Conservation (phyloP, 306 rosid genomes). For the Prosopis cineraria region DNA sequence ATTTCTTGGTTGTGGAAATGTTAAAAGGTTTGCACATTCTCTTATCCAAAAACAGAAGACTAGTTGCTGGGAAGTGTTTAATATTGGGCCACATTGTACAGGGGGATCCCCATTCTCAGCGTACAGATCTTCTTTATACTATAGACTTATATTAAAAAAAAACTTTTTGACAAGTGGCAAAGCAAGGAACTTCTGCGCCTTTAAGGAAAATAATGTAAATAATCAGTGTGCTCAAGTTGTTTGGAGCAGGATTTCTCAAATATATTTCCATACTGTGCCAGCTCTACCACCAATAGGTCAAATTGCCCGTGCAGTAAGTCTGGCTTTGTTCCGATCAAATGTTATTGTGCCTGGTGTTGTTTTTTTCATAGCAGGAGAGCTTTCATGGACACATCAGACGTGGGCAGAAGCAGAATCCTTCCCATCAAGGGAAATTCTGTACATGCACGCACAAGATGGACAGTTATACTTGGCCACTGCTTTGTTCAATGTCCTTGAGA, state of each 20-base stretch:
- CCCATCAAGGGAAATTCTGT: constrained; percentile 45
- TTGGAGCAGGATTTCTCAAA: constrained; percentile 59
- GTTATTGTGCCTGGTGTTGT: constrained; percentile 62
- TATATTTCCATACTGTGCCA: constrained; percentile 48
- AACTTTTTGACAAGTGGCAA: constrained; percentile 32
- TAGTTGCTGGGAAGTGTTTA: constrained; percentile 33
- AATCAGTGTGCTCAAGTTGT: constrained; percentile 52
- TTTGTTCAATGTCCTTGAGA: constrained; percentile 54
- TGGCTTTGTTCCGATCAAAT: constrained; percentile 70
- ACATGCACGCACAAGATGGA: constrained; percentile 53
- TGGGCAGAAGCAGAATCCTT: constrained; percentile 57
- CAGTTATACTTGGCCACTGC: constrained; percentile 48
- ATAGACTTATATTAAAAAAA: constrained; percentile 36
- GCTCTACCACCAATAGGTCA: constrained; percentile 52
- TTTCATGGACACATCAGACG: constrained; percentile 47
- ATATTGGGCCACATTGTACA: constrained; percentile 20
- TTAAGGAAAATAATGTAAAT: constrained; percentile 38
- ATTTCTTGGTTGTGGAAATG: constrained; percentile 48
- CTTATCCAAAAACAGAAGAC: constrained; percentile 35
- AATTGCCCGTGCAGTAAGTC: constrained; percentile 68
- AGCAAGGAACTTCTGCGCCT: constrained; percentile 41
- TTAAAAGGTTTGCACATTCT: constrained; percentile 47
- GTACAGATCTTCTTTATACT: constrained; percentile 36
- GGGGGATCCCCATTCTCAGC: constrained; percentile 38
- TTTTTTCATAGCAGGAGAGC: constrained; percentile 58